Evolutionary conservation across 2,329 filamentous ascomycete species (phyloP).

Genomic region (Botrytis galanthina): DNA sequence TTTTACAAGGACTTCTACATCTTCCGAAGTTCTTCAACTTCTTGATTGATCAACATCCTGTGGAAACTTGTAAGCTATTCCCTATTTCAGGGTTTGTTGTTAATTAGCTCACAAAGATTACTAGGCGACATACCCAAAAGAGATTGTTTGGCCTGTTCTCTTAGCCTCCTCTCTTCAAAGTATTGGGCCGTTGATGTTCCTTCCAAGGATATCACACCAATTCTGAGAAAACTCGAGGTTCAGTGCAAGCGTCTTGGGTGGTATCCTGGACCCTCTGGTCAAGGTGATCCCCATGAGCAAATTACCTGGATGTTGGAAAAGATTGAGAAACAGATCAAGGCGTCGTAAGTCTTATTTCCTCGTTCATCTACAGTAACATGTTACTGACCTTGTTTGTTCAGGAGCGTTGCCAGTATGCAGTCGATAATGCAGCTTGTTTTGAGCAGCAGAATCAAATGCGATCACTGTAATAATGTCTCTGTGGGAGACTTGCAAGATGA

Average conservation of each 20-base stretch:
- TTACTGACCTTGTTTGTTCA: constrained; percentile 10
- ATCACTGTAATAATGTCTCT: constrained; percentile 30
- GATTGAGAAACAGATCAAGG: constrained; percentile 33
- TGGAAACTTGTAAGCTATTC: constrained; percentile 27
- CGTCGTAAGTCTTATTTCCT: constrained; percentile 26
- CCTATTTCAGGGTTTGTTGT: background rate
- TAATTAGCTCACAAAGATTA: background rate
- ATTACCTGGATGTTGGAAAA: constrained; percentile 32
- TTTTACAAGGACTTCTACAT: constrained; percentile 40
- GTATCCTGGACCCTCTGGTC: constrained; percentile 23
- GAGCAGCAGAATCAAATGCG: constrained; percentile 29
- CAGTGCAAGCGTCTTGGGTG: constrained; percentile 5
- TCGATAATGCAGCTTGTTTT: constrained; percentile 26
- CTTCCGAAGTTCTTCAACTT: constrained; percentile 38
- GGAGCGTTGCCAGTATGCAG: constrained; percentile 28
- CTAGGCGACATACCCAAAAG: constrained; percentile 1
- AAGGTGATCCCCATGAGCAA: constrained; percentile 39
- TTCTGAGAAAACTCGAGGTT: constrained; percentile 6
- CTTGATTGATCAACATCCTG: constrained; percentile 31
- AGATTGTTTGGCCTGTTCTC: constrained; percentile 25
- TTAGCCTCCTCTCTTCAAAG: constrained; percentile 1
- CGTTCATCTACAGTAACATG: background rate
- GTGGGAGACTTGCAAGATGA: constrained; percentile 29
- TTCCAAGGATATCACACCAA: background rate
- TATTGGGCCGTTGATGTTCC: constrained; percentile 17